Conservation (phyloP, 2,329 filamentous ascomycete species). For the Tothia fuscella region DNA sequence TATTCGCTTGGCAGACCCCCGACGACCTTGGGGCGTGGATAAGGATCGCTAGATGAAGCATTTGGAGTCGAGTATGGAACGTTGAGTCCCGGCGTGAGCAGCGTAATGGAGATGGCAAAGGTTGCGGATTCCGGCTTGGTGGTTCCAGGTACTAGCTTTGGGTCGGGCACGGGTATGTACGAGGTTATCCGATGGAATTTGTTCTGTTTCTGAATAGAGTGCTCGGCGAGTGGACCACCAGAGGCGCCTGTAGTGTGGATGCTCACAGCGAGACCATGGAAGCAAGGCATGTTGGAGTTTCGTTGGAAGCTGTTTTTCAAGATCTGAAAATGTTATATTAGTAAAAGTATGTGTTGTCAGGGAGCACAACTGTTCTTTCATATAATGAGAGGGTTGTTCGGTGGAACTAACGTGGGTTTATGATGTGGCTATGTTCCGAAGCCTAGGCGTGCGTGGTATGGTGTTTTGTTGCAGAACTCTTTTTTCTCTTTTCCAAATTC, state of each 20-base stretch:
- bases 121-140: constrained; percentile 75
- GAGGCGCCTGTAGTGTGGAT: constrained; percentile 71
- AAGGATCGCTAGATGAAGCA: constrained; percentile 60
- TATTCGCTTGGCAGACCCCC: constrained; percentile 40
- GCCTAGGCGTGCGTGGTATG: too few relatives aligned
- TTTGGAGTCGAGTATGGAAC: constrained; percentile 91
- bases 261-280: constrained; percentile 97
- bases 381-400: too few relatives aligned
- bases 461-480: too few relatives aligned
- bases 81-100: constrained; percentile 75
- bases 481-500: too few relatives aligned
- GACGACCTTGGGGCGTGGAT: constrained; percentile 72
- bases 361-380: too few relatives aligned
- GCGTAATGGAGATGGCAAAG: constrained; percentile 95
- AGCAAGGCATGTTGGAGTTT: constrained; percentile 71
- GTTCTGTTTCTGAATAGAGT: constrained; percentile 89
- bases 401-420: too few relatives aligned
- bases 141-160: constrained; percentile 55
- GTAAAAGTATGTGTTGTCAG: too few relatives aligned
- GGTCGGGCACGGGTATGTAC: constrained; percentile 90
- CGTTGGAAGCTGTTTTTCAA: too few relatives aligned
- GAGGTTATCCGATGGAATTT: constrained; percentile 86
- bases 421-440: too few relatives aligned
- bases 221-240: constrained; percentile 70
- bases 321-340: too few relatives aligned